Evolutionary conservation across 139 green algal genomes (phyloP), one percentile per base, ranked within the genome.

Genomic region (Monoraphidium neglectum): DNA sequence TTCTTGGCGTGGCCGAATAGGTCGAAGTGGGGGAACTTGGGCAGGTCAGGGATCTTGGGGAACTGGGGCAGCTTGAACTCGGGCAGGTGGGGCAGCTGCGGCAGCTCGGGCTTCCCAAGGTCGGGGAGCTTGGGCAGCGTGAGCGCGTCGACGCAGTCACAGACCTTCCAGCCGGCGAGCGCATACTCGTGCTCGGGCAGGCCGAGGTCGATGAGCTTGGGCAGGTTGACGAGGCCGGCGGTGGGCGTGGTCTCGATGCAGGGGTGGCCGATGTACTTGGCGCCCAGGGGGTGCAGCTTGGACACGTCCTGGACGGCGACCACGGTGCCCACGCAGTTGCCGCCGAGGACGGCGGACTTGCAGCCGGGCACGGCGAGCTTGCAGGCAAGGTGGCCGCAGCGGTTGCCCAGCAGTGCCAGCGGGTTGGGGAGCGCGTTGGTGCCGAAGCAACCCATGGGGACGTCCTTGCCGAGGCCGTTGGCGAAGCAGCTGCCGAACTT

Each of bases 291-390:
- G 43, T 51, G 43, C 43, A 51, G 43, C 43, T 51, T 51, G 43
- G 43, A 51, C 43, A 51, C 40, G 63, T 70, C 63, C 26, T 73
- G 35, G 32, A 18, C 28, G 26, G 67, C 67, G 8, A 73, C 46
- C n/a, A 73, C 67, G 36, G 43, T 73, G 47, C 73, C 73, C 26
- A 79, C 36, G 63, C 73, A 79, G 49, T 79, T 79, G n/a, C 73
- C 73, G 36, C 63, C 51, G 2, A 79, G 26, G 33, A 73, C 62
- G n/a, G 47, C 62, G 35, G 36, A 59, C 26, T 66, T 51, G 63
- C 73, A 79, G 2, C 73, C 73, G 4, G 73, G 73, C 56, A 72
- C 62, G 10, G 73, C 63, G 16, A 79, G 64, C 73, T 79, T 79
- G 63, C 73, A 79, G 23, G 63, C 63, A 12, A 79, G 51, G 49